phyloP scores from a whole-genome alignment of 768 basidiomycete genomes.

The Serendipita sp. region DNA sequence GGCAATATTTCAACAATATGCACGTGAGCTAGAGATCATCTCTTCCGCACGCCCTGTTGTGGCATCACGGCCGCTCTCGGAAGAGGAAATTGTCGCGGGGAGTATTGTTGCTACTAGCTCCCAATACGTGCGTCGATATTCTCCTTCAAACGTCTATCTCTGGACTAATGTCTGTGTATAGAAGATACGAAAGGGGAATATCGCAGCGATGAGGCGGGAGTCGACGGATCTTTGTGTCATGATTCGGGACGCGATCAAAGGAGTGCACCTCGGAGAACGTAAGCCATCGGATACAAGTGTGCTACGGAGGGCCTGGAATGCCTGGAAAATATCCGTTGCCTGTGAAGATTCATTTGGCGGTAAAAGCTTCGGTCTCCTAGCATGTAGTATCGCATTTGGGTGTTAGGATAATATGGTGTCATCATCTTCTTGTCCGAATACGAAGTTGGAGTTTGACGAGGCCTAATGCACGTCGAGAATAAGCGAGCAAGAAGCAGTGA shows the following conservation, averaged over 20 bases:
- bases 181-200: conserved; percentile 16
- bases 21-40: conserved; percentile 27
- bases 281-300: conserved; percentile 19
- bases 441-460: too few relatives aligned
- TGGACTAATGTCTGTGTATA: conserved; percentile 6
- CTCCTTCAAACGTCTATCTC: not conserved
- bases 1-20: conserved; percentile 35
- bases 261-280: not conserved
- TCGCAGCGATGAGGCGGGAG: conserved; percentile 15
- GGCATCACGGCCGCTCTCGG: conserved; percentile 35
- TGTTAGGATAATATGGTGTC: conserved; percentile 18
- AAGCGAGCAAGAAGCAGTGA: too few relatives aligned
- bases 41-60: conserved; percentile 35
- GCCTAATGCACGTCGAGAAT: too few relatives aligned
- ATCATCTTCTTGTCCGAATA: too few relatives aligned
- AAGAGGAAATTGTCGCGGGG: conserved; percentile 61
- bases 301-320: conserved; percentile 42
- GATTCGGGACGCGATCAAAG: not conserved
- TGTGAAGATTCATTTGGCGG: conserved; percentile 18
- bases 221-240: conserved; percentile 11
- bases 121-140: conserved; percentile 26
- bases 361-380: conserved; percentile 53
- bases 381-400: conserved; percentile 46
- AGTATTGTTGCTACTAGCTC: conserved; percentile 56
- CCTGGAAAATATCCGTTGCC: conserved; percentile 41